phyloP scores from a whole-genome alignment of 2,329 filamentous ascomycete genomes.

The Penicillium sp. region DNA sequence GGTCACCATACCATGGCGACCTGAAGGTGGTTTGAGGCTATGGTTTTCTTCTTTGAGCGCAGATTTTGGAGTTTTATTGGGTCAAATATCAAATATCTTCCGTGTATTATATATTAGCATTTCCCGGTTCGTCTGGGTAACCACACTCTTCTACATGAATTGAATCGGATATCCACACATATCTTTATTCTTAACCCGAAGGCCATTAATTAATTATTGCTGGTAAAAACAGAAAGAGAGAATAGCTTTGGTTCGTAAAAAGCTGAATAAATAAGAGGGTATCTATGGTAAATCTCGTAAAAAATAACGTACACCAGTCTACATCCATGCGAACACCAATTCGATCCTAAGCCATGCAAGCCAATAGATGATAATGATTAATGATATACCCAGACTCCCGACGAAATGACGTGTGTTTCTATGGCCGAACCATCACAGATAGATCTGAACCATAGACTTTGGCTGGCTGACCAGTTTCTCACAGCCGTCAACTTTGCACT shows the following conservation, averaged over 20 bases:
- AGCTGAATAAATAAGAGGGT: neutral
- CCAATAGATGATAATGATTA: neutral
- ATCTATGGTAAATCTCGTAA: constrained; percentile 9
- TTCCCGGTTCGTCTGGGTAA: neutral
- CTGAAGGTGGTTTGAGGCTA: constrained; percentile 40
- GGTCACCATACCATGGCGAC: constrained; percentile 60
- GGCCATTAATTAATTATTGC: neutral
- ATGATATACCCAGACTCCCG: neutral
- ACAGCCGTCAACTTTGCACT: constrained; percentile 42
- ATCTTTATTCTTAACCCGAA: neutral
- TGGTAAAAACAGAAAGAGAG: neutral
- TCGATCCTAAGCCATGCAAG: neutral
- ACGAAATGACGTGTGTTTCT: neutral
- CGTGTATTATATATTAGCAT: constrained; percentile 1
- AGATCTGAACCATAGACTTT: constrained; percentile 45
- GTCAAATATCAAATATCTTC: neutral
- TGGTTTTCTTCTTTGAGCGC: constrained; percentile 3
- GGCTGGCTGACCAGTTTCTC: constrained; percentile 36
- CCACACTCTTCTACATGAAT: neutral
- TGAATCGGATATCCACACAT: neutral
- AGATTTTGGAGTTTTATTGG: constrained; percentile 12
- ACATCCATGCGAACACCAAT: neutral
- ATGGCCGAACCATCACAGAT: constrained; percentile 32
- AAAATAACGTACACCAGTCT: neutral
- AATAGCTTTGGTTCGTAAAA: neutral